These are phyloP conservation scores for Clitoria ternatea DNA, from an alignment of 306 rosid genomes.

Conservation along the genomic window DNA sequence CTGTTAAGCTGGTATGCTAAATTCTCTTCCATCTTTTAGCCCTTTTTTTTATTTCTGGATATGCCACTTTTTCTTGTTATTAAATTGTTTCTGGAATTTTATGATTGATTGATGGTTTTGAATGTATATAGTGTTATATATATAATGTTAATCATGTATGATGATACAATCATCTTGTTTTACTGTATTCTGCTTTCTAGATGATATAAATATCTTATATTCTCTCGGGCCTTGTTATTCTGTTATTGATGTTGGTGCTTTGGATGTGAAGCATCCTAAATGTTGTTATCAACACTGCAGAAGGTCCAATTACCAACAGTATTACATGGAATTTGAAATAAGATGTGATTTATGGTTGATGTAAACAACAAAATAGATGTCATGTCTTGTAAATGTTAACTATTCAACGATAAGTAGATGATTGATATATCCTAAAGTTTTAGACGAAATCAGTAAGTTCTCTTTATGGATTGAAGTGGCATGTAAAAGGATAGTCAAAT, in stretches of 20 bases:
- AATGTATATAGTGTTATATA: neutral
- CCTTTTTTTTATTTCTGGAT: slow-evolving; percentile 18
- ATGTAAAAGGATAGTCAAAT: neutral
- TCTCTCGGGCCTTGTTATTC: neutral
- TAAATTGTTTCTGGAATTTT: slow-evolving; percentile 4
- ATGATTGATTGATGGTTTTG: neutral
- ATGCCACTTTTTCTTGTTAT: neutral
- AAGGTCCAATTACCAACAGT: neutral
- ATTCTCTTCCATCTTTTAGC: neutral
- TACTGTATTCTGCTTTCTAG: neutral
- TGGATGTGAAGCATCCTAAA: neutral
- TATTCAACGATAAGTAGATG: slow-evolving; percentile 12
- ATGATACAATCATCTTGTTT: neutral
- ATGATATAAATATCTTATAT: neutral
- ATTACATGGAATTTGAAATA: slow-evolving; percentile 19
- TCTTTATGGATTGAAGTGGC: slow-evolving; percentile 1
- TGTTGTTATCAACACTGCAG: neutral
- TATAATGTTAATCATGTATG: neutral
- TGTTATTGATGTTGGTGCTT: neutral
- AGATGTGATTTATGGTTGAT: neutral
- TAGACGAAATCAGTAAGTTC: slow-evolving; percentile 1
- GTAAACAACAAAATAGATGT: neutral
- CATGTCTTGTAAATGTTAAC: neutral
- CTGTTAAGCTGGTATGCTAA: slow-evolving; percentile 92
- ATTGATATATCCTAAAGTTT: neutral